These are phyloP conservation scores for Picea sitchensis DNA, from an alignment of 75 land plant genomes.

Conservation along the genomic window DNA sequence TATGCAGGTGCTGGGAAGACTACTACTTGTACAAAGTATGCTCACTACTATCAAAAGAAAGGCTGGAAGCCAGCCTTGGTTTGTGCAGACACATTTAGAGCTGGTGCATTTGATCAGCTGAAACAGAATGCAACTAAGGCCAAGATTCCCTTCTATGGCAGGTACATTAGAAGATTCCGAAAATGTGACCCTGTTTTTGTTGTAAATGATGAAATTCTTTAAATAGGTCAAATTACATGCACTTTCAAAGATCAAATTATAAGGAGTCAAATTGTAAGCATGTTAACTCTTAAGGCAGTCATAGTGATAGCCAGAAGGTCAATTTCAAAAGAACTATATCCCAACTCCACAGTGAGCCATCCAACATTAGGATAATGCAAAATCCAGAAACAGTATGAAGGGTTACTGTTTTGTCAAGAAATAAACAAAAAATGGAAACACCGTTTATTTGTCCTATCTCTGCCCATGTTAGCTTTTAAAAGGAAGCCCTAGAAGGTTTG, in stretches of 20 bases:
- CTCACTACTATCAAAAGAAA: constrained; percentile 93
- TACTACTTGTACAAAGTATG: constrained; percentile 99
- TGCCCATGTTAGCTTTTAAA: too few relatives aligned
- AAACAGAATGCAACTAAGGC: constrained; percentile 99
- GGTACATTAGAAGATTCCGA: constrained; percentile 32
- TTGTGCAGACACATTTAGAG: constrained; percentile 99
- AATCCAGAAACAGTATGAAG: background rate
- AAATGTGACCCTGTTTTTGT: background rate
- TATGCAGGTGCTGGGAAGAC: constrained; percentile 93
- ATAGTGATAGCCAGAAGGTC: background rate
- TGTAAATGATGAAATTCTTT: background rate
- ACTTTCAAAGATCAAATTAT: background rate
- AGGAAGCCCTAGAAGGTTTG: too few relatives aligned
- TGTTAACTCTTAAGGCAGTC: background rate
- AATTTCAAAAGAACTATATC: background rate
- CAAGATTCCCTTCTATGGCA: constrained; percentile 99
- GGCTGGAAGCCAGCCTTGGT: constrained; percentile 97
- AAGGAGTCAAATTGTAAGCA: background rate
- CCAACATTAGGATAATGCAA: background rate
- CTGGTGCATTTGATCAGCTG: constrained; percentile 99
- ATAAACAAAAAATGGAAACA: too few relatives aligned
- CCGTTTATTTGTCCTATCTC: too few relatives aligned
- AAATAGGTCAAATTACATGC: background rate
- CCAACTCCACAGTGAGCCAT: background rate
- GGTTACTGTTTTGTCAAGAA: too few relatives aligned